Conservation (phyloP, 257 asterid genomes). For the Solanum okadae region DNA sequence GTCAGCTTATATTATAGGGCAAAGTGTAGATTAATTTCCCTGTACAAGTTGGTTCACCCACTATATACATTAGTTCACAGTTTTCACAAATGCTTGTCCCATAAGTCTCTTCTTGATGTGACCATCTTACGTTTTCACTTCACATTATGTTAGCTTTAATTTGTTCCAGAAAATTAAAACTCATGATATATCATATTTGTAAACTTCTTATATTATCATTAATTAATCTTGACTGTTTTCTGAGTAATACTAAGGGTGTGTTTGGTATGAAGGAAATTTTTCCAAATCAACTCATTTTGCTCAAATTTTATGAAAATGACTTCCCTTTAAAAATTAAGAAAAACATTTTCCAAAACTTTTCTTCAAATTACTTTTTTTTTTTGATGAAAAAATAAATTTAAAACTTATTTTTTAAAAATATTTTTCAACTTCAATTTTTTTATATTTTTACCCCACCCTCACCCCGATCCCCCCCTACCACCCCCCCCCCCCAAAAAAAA, state of each 20-base stretch:
- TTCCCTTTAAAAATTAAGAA: too few species aligned
- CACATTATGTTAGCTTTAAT: background rate
- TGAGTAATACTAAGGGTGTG: background rate
- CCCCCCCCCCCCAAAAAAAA: too few species aligned
- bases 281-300: too few species aligned
- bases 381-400: too few species aligned
- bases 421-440: too few species aligned
- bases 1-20: constrained; percentile 20
- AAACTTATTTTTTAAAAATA: too few species aligned
- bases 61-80: constrained; percentile 25
- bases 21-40: constrained; percentile 33
- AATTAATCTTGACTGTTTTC: background rate
- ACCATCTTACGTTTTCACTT: background rate
- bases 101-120: constrained; percentile 15
- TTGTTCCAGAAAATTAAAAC: background rate
- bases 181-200: background rate
- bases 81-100: constrained; percentile 24
- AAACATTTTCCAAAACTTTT: too few species aligned
- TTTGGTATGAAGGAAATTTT: too few species aligned
- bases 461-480: too few species aligned
- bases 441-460: too few species aligned
- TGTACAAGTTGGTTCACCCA: constrained; percentile 58
- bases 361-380: too few species aligned
- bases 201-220: background rate
- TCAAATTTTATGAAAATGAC: too few species aligned